These are phyloP conservation scores for Potentilla sterilis DNA, from an alignment of 306 rosid genomes.

Conservation along the genomic window DNA sequence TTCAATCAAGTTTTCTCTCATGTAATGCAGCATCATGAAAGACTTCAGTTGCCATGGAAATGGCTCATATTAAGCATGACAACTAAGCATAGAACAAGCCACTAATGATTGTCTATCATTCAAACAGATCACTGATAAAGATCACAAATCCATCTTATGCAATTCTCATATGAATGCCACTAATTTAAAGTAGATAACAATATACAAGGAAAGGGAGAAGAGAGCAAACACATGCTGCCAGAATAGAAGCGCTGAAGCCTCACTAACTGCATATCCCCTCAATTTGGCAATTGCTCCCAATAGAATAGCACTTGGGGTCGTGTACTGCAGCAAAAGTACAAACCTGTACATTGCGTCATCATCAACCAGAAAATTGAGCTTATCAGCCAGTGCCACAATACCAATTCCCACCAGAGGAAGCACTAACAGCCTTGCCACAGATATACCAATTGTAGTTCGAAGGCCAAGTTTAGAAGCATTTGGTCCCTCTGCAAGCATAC, in stretches of 20 bases:
- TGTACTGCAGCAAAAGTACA: slow-evolving; percentile 79
- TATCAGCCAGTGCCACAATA: slow-evolving; percentile 53
- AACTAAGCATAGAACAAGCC: background rate
- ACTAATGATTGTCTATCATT: slow-evolving; percentile 1
- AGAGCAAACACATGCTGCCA: slow-evolving; percentile 91
- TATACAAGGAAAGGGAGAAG: slow-evolving; percentile 69
- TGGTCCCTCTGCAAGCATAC: slow-evolving; percentile 93
- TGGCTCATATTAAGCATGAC: background rate
- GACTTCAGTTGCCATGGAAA: background rate
- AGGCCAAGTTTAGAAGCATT: slow-evolving; percentile 69
- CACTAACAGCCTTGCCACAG: slow-evolving; percentile 70
- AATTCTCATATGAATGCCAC: slow-evolving; percentile 35
- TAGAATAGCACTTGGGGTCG: slow-evolving; percentile 83
- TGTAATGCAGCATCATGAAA: background rate
- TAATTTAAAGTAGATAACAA: slow-evolving; percentile 64
- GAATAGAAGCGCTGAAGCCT: slow-evolving; percentile 84
- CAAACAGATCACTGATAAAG: slow-evolving; percentile 9
- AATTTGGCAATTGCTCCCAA: slow-evolving; percentile 87
- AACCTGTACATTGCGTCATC: slow-evolving; percentile 65
- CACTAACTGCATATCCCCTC: slow-evolving; percentile 87
- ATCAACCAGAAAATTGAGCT: slow-evolving; percentile 50
- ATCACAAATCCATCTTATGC: background rate
- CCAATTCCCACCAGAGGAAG: slow-evolving; percentile 85
- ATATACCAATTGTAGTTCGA: slow-evolving; percentile 66
- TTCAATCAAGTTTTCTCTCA: background rate